Base-by-base conservation (phyloP, 495 filamentous ascomycete species). In the Neurospora cerealis region DNA sequence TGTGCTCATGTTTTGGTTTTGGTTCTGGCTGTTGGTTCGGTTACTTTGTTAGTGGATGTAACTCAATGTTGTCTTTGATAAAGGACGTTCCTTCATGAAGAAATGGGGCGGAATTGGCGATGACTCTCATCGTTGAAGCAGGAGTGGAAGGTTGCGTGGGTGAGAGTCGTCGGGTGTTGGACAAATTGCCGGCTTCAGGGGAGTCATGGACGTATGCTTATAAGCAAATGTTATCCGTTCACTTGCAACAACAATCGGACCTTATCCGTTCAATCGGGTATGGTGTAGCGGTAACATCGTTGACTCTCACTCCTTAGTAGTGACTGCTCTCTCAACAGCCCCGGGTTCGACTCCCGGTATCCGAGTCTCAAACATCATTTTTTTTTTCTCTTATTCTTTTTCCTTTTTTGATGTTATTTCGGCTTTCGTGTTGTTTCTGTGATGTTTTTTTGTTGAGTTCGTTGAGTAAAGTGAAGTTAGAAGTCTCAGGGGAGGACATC, bases 231-330 rank as follows among this genome's bases (percentile, higher is more conserved):
- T 6, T 4, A 5, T 17, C 0, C 0, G 6, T 2, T 1, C 1
- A 62, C 54, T 0, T 8, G 4, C 54, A 62, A 19, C 28, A 62
- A 62, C n/a, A 28, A 62, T 62, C 28, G 54, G 54, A 62, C 54
- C 54, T 62, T 62, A 62, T 62, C 54, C 54, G 54, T 62, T 62
- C 54, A 62, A 62, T 62, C 54, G 54, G 54, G 54, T 62, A 62
- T 62, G 54, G 54, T 62, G 54, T 62, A 62, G 54, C 54, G 54
- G 54, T 62, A 62, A 62, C 54, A 62, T 62, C 54, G 54, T 62
- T 62, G 24, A 62, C 54, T 62, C 46, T 54, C 46, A 54, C 46
- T 54, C 2, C 24, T 28, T 2, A 28, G 24, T 0, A 28, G 24
- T 28, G 24, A 28, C 24, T 28, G 24, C 24, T 28, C 24, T 28